phyloP scores from a whole-genome alignment of 2,329 filamentous ascomycete species.

The Trematosphaeria pertusa region DNA sequence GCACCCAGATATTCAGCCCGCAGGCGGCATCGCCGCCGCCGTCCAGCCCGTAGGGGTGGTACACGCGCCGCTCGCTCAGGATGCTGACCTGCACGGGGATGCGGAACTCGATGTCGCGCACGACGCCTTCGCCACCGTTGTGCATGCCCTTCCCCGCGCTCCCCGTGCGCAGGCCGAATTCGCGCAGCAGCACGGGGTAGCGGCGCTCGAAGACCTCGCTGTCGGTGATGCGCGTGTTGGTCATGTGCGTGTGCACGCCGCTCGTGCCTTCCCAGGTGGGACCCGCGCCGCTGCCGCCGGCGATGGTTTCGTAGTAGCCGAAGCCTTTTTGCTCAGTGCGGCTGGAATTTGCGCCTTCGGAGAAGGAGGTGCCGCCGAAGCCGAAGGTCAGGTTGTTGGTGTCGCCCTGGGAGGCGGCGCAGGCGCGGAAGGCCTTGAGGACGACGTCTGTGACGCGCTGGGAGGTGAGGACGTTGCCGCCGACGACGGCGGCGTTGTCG shows the following conservation, averaged over 20 bases:
- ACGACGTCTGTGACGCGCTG: slow-evolving; percentile 86
- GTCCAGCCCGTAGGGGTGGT: slow-evolving; percentile 80
- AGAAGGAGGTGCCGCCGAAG: slow-evolving; percentile 65
- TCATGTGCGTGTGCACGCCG: slow-evolving; percentile 86
- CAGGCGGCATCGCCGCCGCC: slow-evolving; percentile 81
- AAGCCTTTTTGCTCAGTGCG: slow-evolving; percentile 72
- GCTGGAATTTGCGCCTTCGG: slow-evolving; percentile 18
- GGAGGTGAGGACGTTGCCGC: slow-evolving; percentile 78
- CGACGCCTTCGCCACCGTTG: slow-evolving; percentile 76
- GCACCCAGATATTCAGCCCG: slow-evolving; percentile 87
- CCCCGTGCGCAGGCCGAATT: slow-evolving; percentile 70
- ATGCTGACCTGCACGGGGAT: slow-evolving; percentile 81
- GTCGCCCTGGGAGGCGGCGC: slow-evolving; percentile 79
- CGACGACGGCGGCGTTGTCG: slow-evolving; percentile 79
- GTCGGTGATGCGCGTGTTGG: slow-evolving; percentile 84
- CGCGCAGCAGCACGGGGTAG: slow-evolving; percentile 75
- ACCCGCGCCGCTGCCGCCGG: slow-evolving; percentile 77
- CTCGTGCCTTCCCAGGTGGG: slow-evolving; percentile 74
- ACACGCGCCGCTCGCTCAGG: slow-evolving; percentile 76
- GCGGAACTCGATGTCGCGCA: slow-evolving; percentile 82
- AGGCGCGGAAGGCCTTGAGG: slow-evolving; percentile 79
- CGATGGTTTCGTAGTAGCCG: slow-evolving; percentile 87
- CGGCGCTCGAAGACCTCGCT: slow-evolving; percentile 79
- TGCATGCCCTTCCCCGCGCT: slow-evolving; percentile 72
- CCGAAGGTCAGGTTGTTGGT: slow-evolving; percentile 88